Evolutionary conservation across 768 basidiomycete genomes (phyloP).

Genomic region (Calocera viscosa): DNA sequence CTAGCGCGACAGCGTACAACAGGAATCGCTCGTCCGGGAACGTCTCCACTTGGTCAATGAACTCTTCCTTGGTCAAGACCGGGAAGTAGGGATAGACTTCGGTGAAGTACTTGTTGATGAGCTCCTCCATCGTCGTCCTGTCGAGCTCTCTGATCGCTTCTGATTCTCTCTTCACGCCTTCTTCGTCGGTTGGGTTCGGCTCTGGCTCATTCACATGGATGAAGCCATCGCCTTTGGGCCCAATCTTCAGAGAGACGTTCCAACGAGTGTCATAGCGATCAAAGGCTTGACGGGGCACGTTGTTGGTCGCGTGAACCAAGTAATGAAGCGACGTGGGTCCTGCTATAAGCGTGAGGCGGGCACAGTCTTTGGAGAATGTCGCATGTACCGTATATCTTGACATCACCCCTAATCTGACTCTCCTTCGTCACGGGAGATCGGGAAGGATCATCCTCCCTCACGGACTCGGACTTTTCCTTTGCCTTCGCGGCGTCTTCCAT

Average conservation of each 20-base stretch:
- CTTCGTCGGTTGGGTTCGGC: conserved; percentile 35
- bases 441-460: conserved; percentile 22
- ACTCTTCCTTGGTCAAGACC: conserved; percentile 77
- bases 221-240: conserved; percentile 71
- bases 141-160: background rate
- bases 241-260: conserved; percentile 79
- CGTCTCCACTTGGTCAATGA: conserved; percentile 34
- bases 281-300: conserved; percentile 72
- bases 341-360: conserved; percentile 37
- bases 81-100: conserved; percentile 85
- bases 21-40: conserved; percentile 26
- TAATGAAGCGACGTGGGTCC: conserved; percentile 82
- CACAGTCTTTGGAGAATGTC: background rate
- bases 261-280: conserved; percentile 80
- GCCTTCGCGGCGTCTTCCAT: conserved; percentile 47
- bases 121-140: conserved; percentile 41
- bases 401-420: conserved; percentile 39
- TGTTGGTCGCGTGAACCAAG: conserved; percentile 78
- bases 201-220: conserved; percentile 62
- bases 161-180: conserved; percentile 20
- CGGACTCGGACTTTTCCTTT: conserved; percentile 19
- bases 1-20: conserved; percentile 86
- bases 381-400: conserved; percentile 40
- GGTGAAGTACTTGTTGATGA: conserved; percentile 84
- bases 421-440: background rate